Conservation (phyloP, 768 basidiomycete genomes). For the Xerocomus brunneocitrinus region DNA sequence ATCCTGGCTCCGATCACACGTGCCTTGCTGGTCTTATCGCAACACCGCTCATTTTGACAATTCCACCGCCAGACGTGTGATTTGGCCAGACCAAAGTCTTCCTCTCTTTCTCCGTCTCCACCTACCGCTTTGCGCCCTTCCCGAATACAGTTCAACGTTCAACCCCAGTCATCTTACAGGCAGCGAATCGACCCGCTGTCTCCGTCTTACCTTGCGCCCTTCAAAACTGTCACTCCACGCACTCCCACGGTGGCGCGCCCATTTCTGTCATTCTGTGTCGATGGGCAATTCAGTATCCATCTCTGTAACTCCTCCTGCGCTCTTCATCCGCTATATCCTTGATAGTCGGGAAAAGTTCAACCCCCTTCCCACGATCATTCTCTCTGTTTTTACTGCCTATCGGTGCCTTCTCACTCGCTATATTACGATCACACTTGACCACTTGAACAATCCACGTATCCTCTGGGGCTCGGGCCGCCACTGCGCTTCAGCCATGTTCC, state of each 20-base stretch:
- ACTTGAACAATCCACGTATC: not conserved
- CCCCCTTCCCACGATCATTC: constrained; percentile 8
- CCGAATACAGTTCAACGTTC: not conserved
- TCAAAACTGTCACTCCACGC: not conserved
- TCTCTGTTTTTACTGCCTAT: constrained; percentile 8
- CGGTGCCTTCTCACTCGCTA: not conserved
- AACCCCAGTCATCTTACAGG: not conserved
- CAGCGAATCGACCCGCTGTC: not conserved
- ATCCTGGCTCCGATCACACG: constrained; percentile 19
- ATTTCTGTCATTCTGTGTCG: not conserved
- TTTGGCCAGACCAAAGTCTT: not conserved
- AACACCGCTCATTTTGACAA: not conserved
- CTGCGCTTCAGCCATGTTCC: not conserved
- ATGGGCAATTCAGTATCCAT: not conserved
- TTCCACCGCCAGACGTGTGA: not conserved
- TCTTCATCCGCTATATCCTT: constrained; percentile 1
- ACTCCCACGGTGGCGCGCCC: not conserved
- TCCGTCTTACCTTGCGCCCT: not conserved
- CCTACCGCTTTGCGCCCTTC: not conserved
- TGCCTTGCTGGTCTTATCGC: constrained; percentile 19
- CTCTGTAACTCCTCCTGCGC: not conserved
- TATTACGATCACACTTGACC: not conserved
- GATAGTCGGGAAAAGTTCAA: not conserved
- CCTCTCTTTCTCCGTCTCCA: not conserved
- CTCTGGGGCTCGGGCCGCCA: not conserved